phyloP scores from a whole-genome alignment of 306 rosid species.

The Hippophae gyantsensis region DNA sequence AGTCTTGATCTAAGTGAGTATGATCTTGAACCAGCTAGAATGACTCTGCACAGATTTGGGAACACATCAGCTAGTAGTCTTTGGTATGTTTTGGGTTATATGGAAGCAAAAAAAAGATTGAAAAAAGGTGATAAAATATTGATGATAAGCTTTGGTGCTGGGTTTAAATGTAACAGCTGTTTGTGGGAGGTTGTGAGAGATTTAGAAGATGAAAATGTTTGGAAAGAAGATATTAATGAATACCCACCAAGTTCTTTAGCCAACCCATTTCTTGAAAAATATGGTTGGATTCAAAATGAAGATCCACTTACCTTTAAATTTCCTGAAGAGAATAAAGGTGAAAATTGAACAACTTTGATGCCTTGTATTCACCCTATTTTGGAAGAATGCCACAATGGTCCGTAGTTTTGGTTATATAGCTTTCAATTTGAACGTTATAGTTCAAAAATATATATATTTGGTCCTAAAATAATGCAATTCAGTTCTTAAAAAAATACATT shows the following conservation, averaged over 20 bases:
- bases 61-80: constrained; percentile 68
- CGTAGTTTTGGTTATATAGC: too few relatives aligned
- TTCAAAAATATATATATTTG: too few relatives aligned
- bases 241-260: constrained; percentile 31
- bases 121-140: constrained; percentile 51
- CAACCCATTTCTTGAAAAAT: constrained; percentile 53
- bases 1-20: constrained; percentile 41
- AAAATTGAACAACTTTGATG: too few relatives aligned
- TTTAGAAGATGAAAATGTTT: constrained; percentile 47
- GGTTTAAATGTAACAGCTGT: constrained; percentile 72
- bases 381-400: too few relatives aligned
- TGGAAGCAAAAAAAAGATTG: constrained; percentile 80
- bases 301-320: constrained; percentile 8
- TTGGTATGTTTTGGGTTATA: constrained; percentile 75
- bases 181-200: constrained; percentile 69
- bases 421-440: too few relatives aligned
- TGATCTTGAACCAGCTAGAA: constrained; percentile 64
- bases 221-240: constrained; percentile 43
- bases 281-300: constrained; percentile 53
- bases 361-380: too few relatives aligned
- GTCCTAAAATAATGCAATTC: too few relatives aligned
- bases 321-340: too few relatives aligned
- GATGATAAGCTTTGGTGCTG: constrained; percentile 81
- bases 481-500: too few relatives aligned
- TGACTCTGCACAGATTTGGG: constrained; percentile 68